Evolutionary conservation across 2,329 filamentous ascomycete genomes (phyloP).

Genomic region (Fusarium vanettenii): DNA sequence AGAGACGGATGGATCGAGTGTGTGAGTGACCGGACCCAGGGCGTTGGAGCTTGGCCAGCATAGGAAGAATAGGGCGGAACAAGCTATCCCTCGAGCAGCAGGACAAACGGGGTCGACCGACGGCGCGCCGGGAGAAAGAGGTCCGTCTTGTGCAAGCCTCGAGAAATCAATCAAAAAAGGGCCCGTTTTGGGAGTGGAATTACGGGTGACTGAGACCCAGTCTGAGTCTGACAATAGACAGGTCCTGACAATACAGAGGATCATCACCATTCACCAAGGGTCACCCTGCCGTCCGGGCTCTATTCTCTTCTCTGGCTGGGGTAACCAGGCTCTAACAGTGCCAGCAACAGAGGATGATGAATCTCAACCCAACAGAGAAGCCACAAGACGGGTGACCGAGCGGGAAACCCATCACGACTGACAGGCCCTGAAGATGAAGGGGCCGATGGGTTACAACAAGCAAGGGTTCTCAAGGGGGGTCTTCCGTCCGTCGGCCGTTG

Average conservation of each 20-base stretch:
- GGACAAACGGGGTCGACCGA: slow-evolving; percentile 1
- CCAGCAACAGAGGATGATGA: slow-evolving; percentile 1
- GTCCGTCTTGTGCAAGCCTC: not conserved
- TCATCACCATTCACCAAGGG: slow-evolving; percentile 22
- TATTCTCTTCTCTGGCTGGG: not conserved
- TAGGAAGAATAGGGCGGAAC: slow-evolving; percentile 25
- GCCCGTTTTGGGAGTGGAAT: slow-evolving; percentile 8
- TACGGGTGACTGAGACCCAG: slow-evolving; percentile 25
- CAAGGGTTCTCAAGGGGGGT: slow-evolving; percentile 18
- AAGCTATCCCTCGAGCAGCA: slow-evolving; percentile 13
- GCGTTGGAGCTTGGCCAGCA: slow-evolving; percentile 15
- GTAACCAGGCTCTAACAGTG: not conserved
- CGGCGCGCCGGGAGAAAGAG: not conserved
- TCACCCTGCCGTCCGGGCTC: slow-evolving; percentile 4
- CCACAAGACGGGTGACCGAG: not conserved
- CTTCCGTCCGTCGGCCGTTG: slow-evolving; percentile 24
- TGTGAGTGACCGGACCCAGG: slow-evolving; percentile 3
- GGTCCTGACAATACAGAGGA: slow-evolving; percentile 11
- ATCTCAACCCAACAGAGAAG: not conserved
- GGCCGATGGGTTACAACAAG: slow-evolving; percentile 17
- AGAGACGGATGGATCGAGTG: slow-evolving; percentile 14
- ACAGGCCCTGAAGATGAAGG: slow-evolving; percentile 30
- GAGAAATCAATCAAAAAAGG: not conserved
- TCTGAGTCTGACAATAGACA: slow-evolving; percentile 8
- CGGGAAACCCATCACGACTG: slow-evolving; percentile 4